Evolutionary conservation across 148 eudicot genomes (phyloP).

Genomic region (Vaccinium macrocarpon): DNA sequence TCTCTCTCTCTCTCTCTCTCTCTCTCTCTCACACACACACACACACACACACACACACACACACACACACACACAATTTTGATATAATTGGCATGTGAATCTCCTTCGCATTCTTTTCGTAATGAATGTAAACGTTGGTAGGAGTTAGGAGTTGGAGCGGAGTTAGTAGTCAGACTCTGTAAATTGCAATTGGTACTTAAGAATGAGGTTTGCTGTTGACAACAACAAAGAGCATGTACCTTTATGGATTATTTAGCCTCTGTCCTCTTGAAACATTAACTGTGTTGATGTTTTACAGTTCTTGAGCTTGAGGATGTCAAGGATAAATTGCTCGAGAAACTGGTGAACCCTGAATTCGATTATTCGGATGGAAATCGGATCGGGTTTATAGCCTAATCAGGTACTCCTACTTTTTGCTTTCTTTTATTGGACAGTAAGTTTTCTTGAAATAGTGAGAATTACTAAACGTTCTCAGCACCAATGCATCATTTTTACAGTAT

Average conservation of each 20-base stretch:
- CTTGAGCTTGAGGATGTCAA: slow-evolving; percentile 36
- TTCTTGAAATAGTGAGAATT: background rate
- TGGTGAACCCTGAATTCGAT: slow-evolving; percentile 37
- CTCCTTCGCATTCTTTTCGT: background rate
- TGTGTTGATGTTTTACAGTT: background rate
- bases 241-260: background rate
- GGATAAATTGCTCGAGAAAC: slow-evolving; percentile 20
- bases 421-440: background rate
- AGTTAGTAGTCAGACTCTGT: background rate
- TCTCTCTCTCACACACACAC: background rate
- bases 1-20: slow-evolving; percentile 3
- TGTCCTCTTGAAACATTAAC: background rate
- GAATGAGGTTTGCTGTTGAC: background rate
- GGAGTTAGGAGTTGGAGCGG: background rate
- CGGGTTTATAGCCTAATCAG: slow-evolving; percentile 37
- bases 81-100: background rate
- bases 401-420: slow-evolving; percentile 20
- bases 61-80: no score
- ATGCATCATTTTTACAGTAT: background rate
- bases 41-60: no score
- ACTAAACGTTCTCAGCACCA: background rate
- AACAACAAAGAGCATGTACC: background rate
- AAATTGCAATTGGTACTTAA: background rate
- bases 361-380: slow-evolving; percentile 27
- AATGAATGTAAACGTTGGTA: background rate